These are phyloP conservation scores for Vararia minispora DNA, from an alignment of 768 basidiomycete genomes.

Conservation along the genomic window DNA sequence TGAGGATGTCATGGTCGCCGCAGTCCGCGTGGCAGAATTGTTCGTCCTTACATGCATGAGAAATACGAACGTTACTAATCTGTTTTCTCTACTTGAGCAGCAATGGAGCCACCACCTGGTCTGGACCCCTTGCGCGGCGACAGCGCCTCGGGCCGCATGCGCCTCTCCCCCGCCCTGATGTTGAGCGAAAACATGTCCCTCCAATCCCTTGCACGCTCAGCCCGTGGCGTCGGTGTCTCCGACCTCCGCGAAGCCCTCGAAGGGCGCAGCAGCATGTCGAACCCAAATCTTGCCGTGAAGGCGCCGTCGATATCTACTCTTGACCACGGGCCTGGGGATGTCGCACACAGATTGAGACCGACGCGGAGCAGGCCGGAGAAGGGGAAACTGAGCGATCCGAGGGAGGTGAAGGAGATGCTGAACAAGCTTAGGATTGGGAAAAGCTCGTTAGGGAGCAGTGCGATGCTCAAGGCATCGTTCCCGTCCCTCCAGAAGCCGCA, in stretches of 20 bases:
- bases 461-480: conserved; percentile 65
- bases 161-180: conserved; percentile 80
- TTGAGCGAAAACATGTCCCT: conserved; percentile 84
- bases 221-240: conserved; percentile 73
- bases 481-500: conserved; percentile 38
- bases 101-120: conserved; percentile 39
- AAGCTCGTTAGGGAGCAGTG: conserved; percentile 35
- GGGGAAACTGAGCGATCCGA: conserved; percentile 36
- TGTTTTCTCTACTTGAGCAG: conserved; percentile 23
- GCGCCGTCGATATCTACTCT: conserved; percentile 70
- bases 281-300: conserved; percentile 48
- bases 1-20: conserved; percentile 46
- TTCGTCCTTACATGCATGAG: conserved; percentile 27
- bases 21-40: conserved; percentile 67
- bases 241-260: conserved; percentile 85
- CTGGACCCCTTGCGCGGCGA: conserved; percentile 56
- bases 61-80: neutral
- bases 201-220: conserved; percentile 71
- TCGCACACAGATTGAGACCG: conserved; percentile 33
- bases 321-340: conserved; percentile 40
- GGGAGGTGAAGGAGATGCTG: conserved; percentile 72
- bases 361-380: conserved; percentile 45
- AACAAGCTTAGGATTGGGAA: conserved; percentile 79
- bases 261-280: conserved; percentile 76
- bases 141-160: conserved; percentile 62